Evolutionary conservation across 1,284 basidiomycete genomes (phyloP), one percentile per base, ranked within the genome.

Genomic region (Mycosarcoma mackinlayi): DNA sequence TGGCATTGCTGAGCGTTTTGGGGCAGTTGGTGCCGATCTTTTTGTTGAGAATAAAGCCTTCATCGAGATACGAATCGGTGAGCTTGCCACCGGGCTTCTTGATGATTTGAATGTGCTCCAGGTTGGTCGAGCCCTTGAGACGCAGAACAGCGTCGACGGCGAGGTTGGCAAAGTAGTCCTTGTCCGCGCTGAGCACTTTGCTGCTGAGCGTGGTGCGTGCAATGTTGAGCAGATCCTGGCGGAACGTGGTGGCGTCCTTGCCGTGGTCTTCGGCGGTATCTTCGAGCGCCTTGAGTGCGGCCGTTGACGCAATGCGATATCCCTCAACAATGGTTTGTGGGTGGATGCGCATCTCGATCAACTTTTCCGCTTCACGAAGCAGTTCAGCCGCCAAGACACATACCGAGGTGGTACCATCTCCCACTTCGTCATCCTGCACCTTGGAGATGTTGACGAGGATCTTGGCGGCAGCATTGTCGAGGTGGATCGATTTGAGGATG

Each of bases 361-460:
- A 85, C 85, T 94, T 95, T 85, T 99, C 95, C 6, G 95, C 96
- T 85, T 98, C 96, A 59, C 96, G 85, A 70, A 99, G 83, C 59
- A 98, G 85, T 83, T 98, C 96, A 11, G 93, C 89, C 1, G 94
- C 92, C 10, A 99, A 85, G 1, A 99, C 94, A 68, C 92, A 94
- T 33, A 98, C 95, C 49, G 88, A 90, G 10, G 94, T 98, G 23
- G 94, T 98, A 25, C 96, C 96, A 84, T 98, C 96, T 16, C 96
- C 96, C 42, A 99, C 90, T 85, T 99, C 96, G 83, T 99, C 96
- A 80, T 99, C 96, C 85, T 98, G 96, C 16, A 98, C 94, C 83
- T 99, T 98, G n/a, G 93, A 95, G 83, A 99, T 98, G 85, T 98
- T 98, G 80, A 98, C 96, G 51, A 98, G 88, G 82, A 99, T 98